Percentiles rank a stretch among this genome's conserved stretches.
Evolutionary conservation across 2,329 filamentous ascomycete genomes (phyloP).

Genomic region (Trichoderma lentiforme): DNA sequence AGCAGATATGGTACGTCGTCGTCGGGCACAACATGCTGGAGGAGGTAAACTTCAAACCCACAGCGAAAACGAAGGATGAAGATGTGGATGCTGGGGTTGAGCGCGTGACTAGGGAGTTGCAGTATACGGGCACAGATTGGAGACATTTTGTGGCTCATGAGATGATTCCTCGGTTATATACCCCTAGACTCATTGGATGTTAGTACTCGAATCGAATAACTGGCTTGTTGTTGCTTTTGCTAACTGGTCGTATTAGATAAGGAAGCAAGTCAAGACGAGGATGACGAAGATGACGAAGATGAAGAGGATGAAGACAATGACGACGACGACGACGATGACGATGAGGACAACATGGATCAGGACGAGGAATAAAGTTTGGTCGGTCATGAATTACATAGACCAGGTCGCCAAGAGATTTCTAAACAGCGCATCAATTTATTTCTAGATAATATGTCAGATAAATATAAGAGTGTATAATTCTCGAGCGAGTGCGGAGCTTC

Average conservation of each 20-base stretch:
- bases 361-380: neutral
- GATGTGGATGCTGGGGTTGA: neutral
- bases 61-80: neutral
- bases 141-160: slow-evolving; percentile 32
- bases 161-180: slow-evolving; percentile 21
- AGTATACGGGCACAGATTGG: slow-evolving; percentile 37
- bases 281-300: neutral
- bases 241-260: neutral
- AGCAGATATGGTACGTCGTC: neutral
- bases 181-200: neutral
- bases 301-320: neutral
- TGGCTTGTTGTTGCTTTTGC: neutral
- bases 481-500: too few species aligned
- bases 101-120: neutral
- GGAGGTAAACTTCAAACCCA: neutral
- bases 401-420: neutral
- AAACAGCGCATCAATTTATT: neutral
- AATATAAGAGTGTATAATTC: too few species aligned
- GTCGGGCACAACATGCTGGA: too few species aligned
- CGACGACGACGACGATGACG: neutral
- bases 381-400: neutral
- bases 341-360: neutral
- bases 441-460: neutral
- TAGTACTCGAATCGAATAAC: neutral
- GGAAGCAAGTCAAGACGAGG: neutral